A percentile compares a stretch with the other conserved stretches of the same genome.
phyloP scores from a whole-genome alignment of 176 grass and related monocot species.

The Avena insularis region DNA sequence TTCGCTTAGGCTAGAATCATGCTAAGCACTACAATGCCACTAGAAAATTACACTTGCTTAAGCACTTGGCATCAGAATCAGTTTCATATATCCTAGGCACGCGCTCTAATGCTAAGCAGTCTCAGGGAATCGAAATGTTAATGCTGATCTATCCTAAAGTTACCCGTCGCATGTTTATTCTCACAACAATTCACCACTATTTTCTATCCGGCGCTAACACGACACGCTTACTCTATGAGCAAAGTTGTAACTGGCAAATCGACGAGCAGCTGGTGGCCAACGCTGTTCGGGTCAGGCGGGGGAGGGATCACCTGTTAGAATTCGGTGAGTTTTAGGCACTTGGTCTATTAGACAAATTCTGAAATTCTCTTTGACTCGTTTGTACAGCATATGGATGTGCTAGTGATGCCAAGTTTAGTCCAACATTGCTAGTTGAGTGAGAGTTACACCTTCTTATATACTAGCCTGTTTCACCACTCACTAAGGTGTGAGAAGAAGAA shows the following conservation, averaged over 20 bases:
- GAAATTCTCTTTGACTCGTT: no score
- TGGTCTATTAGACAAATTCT: no score
- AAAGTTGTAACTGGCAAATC: constrained; percentile 1
- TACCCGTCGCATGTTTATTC: background rate
- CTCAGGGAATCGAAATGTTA: background rate
- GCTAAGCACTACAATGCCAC: background rate
- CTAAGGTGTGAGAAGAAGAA: no score
- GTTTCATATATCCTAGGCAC: background rate
- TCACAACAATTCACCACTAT: no score
- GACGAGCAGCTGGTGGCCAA: constrained; percentile 34
- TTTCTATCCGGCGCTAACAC: background rate
- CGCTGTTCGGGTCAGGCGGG: background rate
- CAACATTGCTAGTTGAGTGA: no score
- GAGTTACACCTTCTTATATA: no score
- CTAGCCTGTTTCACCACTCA: no score
- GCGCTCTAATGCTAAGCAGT: background rate
- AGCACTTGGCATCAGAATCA: constrained; percentile 4
- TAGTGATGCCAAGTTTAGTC: no score
- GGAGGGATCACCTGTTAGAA: background rate
- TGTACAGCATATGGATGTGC: no score
- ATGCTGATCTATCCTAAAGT: background rate
- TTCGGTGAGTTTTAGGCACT: no score
- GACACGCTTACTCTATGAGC: background rate
- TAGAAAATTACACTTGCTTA: background rate
- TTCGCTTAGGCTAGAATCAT: background rate